A percentile compares a stretch with the other conserved stretches of the same genome.
Evolutionary conservation across 2,329 filamentous ascomycete species (phyloP).

Genomic region (Setomelanomma holmii): DNA sequence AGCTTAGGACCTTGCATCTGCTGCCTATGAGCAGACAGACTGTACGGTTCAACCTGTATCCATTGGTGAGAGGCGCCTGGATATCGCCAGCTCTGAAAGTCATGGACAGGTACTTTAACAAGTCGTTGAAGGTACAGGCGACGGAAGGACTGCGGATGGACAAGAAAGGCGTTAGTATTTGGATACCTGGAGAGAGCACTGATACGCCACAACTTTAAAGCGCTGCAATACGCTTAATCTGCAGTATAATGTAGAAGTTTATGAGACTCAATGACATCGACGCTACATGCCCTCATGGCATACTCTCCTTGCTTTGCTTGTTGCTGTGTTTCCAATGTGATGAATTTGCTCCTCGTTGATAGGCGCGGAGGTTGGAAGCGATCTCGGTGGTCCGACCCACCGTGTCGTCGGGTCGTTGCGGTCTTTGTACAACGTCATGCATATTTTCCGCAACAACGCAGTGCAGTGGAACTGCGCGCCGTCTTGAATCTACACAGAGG

Average conservation of each 20-base stretch:
- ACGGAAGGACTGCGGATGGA: constrained; percentile 71
- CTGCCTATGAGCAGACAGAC: constrained; percentile 80
- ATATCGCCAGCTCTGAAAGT: constrained; percentile 77
- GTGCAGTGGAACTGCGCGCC: background rate
- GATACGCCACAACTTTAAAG: background rate
- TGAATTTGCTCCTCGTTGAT: background rate
- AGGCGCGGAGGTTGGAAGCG: background rate
- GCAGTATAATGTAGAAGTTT: too few species aligned
- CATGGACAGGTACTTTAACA: constrained; percentile 91
- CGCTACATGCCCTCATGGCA: too few species aligned
- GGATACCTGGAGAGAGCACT: constrained; percentile 38
- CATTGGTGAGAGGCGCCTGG: constrained; percentile 69
- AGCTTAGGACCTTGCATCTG: constrained; percentile 79
- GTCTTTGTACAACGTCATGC: constrained; percentile 22
- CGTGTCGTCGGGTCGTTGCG: constrained; percentile 11
- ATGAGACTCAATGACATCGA: too few species aligned
- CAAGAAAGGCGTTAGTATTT: constrained; percentile 58
- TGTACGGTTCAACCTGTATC: constrained; percentile 76
- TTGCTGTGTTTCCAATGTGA: background rate
- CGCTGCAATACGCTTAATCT: background rate
- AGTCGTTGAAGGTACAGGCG: constrained; percentile 80
- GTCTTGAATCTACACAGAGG: background rate
- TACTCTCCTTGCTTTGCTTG: too few species aligned
- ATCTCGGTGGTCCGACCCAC: constrained; percentile 18
- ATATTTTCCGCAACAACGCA: constrained; percentile 11